Percentiles rank a stretch among this genome's conserved stretches.
phyloP scores from a whole-genome alignment of 305 asterid genomes.

The Petunia hybrid region DNA sequence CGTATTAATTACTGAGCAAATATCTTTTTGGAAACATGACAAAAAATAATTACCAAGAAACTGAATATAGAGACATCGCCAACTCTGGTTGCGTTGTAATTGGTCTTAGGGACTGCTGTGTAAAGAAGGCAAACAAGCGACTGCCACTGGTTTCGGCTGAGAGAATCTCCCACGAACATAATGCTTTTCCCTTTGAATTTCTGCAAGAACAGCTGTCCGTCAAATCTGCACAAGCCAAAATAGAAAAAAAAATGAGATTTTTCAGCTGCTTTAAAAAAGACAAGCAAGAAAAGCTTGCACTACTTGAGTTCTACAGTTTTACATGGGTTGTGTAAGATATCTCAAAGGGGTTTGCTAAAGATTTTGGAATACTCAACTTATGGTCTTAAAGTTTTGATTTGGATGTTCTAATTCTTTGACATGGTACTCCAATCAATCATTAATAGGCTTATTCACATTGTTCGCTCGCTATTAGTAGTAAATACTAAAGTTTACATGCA shows the following conservation, averaged over 20 bases:
- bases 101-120: slow-evolving; percentile 47
- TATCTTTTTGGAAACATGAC: neutral
- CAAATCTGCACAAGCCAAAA: slow-evolving; percentile 50
- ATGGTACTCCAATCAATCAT: neutral
- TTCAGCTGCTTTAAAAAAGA: neutral
- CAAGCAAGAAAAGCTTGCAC: neutral
- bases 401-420: neutral
- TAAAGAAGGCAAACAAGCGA: slow-evolving; percentile 68
- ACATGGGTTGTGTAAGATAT: too few relatives aligned
- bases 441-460: too few relatives aligned
- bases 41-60: slow-evolving; percentile 44
- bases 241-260: neutral
- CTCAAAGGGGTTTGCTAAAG: too few relatives aligned
- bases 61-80: slow-evolving; percentile 54
- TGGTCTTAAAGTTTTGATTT: neutral
- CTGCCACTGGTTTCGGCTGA: slow-evolving; percentile 77
- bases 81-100: slow-evolving; percentile 39
- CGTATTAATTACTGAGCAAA: neutral
- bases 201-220: slow-evolving; percentile 57
- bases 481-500: too few relatives aligned
- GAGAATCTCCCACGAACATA: slow-evolving; percentile 86
- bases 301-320: neutral
- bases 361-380: too few relatives aligned
- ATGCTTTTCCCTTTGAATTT: slow-evolving; percentile 62
- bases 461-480: too few relatives aligned